Evolutionary conservation across 2,329 filamentous ascomycete genomes (phyloP).

Genomic region (Ophiostoma quercus): DNA sequence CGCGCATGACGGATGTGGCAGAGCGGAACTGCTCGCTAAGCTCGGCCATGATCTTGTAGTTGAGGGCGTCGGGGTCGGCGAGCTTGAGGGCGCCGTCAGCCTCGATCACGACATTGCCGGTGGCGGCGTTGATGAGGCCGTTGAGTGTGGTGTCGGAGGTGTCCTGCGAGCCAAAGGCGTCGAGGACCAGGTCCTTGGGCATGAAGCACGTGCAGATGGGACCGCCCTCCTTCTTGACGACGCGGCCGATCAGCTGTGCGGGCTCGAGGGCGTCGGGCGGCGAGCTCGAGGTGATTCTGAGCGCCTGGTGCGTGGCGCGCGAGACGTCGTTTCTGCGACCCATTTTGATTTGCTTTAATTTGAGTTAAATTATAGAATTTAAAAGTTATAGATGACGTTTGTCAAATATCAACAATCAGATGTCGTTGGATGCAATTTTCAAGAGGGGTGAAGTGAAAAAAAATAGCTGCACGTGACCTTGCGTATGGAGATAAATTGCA

Average conservation of each 20-base stretch:
- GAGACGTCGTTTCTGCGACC: constrained; percentile 51
- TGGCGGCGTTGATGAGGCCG: constrained; percentile 15
- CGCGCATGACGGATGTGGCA: constrained; percentile 13
- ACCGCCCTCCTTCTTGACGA: constrained; percentile 50
- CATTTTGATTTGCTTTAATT: constrained; percentile 44
- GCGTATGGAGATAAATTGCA: neutral
- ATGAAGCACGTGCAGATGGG: constrained; percentile 15
- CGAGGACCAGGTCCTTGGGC: constrained; percentile 10
- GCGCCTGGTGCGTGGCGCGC: constrained; percentile 72
- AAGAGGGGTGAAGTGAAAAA: constrained; percentile 10
- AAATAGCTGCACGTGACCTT: constrained; percentile 7
- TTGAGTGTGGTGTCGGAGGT: neutral
- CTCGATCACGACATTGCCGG: neutral
- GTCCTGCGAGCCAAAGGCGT: neutral
- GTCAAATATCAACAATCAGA: neutral
- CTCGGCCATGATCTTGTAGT: constrained; percentile 12
- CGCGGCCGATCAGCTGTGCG: constrained; percentile 66
- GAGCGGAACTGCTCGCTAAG: constrained; percentile 15
- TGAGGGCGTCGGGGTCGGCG: neutral
- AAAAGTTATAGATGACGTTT: neutral
- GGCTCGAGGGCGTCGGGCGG: constrained; percentile 54
- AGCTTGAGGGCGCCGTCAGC: neutral
- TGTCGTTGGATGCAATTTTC: neutral
- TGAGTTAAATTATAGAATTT: neutral
- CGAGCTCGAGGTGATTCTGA: constrained; percentile 61